Base-by-base conservation (phyloP, 805 yeast genomes). In the Brettanomyces anomalus region DNA sequence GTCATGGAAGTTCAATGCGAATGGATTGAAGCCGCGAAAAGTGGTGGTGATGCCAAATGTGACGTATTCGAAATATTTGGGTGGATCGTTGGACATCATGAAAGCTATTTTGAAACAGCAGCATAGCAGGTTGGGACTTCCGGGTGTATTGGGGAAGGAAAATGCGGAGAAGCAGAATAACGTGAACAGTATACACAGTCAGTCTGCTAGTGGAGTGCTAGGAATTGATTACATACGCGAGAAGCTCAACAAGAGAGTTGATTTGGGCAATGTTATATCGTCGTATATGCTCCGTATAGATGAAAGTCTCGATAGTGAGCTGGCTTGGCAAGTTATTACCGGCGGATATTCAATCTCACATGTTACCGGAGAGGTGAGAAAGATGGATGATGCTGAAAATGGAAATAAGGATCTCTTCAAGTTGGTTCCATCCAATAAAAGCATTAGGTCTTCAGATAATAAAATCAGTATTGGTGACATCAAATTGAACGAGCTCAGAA, bases 281-380 rank as follows among this genome's bases (percentile, higher is more conserved):
- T 66, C 66, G 35, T 68, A 79, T 44, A 86, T 82, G 51, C 72
- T 90, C 31, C 66, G 79, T 39, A 61, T 90, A 19, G 89, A 85
- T 48, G 82, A 81, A 14, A 68, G 68, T 3, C 62, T 90, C 30
- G 74, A 76, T 10, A 64, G 69, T n/a, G 58, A 67, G 20, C 65
- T 90, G 42, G 71, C 73, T 42, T 90, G 98, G 98, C 96, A 89
- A 57, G 73, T 72, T 41, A 76, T 89, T 45, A 78, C 82, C 30
- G 90, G 89, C 33, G 87, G 86, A 11, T 84, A 79, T 57, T 72
- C 84, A 15, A 79, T 90, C 26, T 87, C 97, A 0, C 89, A 86
- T 53, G 81, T 90, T 6, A 67, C 72, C 36, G 97, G 97, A 34
- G 76, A 73, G 47, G 64, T 83, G 20, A 42, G 43, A 13, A 52